Conservation (phyloP, 106 monocot genomes). For the Dioscorea alata region DNA sequence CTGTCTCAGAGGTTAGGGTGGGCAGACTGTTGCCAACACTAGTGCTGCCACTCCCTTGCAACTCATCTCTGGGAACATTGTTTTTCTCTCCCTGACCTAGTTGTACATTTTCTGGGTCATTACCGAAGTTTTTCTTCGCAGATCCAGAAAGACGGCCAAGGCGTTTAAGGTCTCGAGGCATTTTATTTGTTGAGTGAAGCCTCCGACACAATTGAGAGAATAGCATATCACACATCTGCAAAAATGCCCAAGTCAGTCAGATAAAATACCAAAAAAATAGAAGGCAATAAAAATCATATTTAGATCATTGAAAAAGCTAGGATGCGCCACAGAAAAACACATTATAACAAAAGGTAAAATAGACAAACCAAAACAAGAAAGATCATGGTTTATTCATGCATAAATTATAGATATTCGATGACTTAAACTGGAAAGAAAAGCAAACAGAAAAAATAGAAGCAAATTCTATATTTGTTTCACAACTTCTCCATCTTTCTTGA, state of each 20-base stretch:
- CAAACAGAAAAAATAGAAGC: neutral
- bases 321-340: too few relatives aligned
- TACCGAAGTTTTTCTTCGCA: slow-evolving; percentile 19
- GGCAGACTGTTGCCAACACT: slow-evolving; percentile 1
- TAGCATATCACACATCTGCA: slow-evolving; percentile 92
- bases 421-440: neutral
- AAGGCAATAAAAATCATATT: too few relatives aligned
- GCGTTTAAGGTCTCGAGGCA: slow-evolving; percentile 17
- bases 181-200: slow-evolving; percentile 35
- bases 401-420: too few relatives aligned
- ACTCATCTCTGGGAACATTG: slow-evolving; percentile 16
- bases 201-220: slow-evolving; percentile 87
- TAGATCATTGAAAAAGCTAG: too few relatives aligned
- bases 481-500: too few relatives aligned
- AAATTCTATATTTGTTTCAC: too few relatives aligned
- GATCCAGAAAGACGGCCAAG: slow-evolving; percentile 22
- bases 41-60: slow-evolving; percentile 6
- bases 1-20: slow-evolving; percentile 20
- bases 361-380: neutral
- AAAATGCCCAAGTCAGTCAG: neutral
- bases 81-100: slow-evolving; percentile 7
- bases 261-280: too few relatives aligned
- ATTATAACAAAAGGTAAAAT: too few relatives aligned
- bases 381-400: too few relatives aligned
- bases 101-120: slow-evolving; percentile 8